phyloP scores from a whole-genome alignment of 1,139 yeast species.

The Candida anutae region DNA sequence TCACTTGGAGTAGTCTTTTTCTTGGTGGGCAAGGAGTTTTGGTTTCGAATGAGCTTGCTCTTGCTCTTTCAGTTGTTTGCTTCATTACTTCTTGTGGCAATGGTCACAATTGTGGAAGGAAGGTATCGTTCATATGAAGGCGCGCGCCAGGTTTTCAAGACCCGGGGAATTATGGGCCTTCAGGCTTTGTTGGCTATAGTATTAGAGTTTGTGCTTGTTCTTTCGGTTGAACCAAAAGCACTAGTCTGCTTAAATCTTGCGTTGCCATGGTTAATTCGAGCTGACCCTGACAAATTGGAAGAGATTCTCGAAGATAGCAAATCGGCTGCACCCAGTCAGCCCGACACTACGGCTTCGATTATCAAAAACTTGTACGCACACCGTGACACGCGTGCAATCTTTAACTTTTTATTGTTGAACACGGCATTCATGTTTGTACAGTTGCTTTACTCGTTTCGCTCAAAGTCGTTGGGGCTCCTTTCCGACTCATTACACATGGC shows the following conservation, averaged over 20 bases:
- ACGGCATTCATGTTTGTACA: conserved; percentile 93
- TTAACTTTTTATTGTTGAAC: conserved; percentile 77
- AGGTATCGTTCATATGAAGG: too few relatives aligned
- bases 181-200: conserved; percentile 13
- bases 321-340: conserved; percentile 1
- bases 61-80: too few relatives aligned
- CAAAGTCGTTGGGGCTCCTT: conserved; percentile 82
- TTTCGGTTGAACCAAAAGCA: too few relatives aligned
- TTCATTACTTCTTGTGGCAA: conserved; percentile 15
- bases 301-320: conserved; percentile 2
- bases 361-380: conserved; percentile 43
- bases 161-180: conserved; percentile 11
- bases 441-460: conserved; percentile 80
- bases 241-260: conserved; percentile 10
- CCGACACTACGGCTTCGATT: conserved; percentile 9
- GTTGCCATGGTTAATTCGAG: conserved; percentile 13
- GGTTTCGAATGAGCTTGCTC: too few relatives aligned
- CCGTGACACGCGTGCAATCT: conserved; percentile 79
- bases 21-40: too few relatives aligned
- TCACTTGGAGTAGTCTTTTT: conserved; percentile 2
- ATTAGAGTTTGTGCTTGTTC: conserved; percentile 16
- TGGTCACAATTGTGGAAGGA: too few relatives aligned
- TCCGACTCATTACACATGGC: conserved; percentile 97
- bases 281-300: conserved; percentile 7
- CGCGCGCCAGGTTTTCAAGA: conserved; percentile 14